Base-by-base conservation (phyloP, 352 stramenopile species). In the Globisporangium lucens region DNA sequence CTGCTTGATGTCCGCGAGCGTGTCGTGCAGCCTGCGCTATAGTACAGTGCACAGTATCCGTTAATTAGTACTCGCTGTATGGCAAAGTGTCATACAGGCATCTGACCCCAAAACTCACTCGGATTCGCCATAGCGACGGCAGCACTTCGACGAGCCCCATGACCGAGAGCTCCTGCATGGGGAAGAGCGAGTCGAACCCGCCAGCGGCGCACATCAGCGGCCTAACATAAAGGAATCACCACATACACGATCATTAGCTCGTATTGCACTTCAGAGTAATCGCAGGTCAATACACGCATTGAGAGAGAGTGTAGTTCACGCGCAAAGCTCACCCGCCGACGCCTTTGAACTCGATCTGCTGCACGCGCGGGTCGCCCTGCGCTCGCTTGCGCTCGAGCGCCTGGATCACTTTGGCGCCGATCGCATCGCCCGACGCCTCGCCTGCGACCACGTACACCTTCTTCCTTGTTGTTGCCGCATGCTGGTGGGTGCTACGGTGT, bases 141-240 rank as follows among this genome's bases (percentile, higher is more conserved):
- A 93, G 51, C 12, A 93, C 69, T 65, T 93, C 85, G 22, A 89
- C 64, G 15, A 93, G 74, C 35, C 85, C 85, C 85, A 91, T 93
- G 68, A 90, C 70, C 9, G 83, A 91, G 17, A 93, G 71, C 24
- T 93, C 83, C 29, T 82, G 41, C 75, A 93, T 91, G 0, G 81
- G 75, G 65, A 91, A 91, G 6, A 93, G 75, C 36, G 85, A 89
- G 38, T 68, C 24, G 66, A 91, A 91, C 2, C 65, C 64, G 3
- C 80, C 85, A 9, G 66, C 66, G 12, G 60, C 47, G 49, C 61
- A 76, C 83, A 91, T 91, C 24, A 80, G 75, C 38, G 79, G 74
- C 0, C 81, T 91, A 55, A 35, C n/a, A 3, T 15, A 41, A 8
- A 35, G 24, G 3, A 17, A 33, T 56, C n/a, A 55, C 7, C 51